A percentile compares a stretch with the other conserved stretches of the same genome.
Evolutionary conservation across 1,284 basidiomycete species (phyloP).

Genomic region (Microbotryum lychnidis-dioicae): DNA sequence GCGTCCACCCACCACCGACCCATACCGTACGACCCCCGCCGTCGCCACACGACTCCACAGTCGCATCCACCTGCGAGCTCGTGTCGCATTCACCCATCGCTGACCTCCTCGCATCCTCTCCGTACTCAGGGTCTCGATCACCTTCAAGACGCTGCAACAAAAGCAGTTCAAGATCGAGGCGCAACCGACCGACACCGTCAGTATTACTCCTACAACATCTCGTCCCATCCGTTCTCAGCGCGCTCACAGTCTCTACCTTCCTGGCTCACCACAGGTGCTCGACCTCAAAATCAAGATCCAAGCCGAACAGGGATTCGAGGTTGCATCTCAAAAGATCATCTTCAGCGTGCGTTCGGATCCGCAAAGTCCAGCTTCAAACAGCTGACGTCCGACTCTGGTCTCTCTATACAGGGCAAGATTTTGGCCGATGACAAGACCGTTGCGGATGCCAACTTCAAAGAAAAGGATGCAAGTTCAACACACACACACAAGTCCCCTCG

Average conservation of each 20-base stretch:
- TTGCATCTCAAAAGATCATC: conserved; percentile 82
- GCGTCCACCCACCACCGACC: too few species aligned
- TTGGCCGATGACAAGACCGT: conserved; percentile 81
- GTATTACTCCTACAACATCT: background rate
- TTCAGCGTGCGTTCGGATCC: conserved; percentile 50
- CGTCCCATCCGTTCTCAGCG: background rate
- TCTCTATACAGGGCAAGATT: conserved; percentile 69
- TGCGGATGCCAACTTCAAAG: conserved; percentile 83
- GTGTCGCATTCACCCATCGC: too few species aligned
- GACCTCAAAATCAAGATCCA: conserved; percentile 80
- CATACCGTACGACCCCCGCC: too few species aligned
- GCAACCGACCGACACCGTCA: conserved; percentile 60
- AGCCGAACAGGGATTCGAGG: conserved; percentile 63
- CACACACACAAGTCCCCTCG: background rate
- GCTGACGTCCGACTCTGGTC: background rate
- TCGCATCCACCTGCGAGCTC: too few species aligned
- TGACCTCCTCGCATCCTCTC: background rate
- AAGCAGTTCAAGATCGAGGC: conserved; percentile 68
- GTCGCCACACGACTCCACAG: too few species aligned
- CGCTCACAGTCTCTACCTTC: too few species aligned
- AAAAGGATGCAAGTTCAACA: conserved; percentile 60
- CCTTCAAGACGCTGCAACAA: conserved; percentile 86
- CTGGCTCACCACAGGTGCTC: conserved; percentile 46
- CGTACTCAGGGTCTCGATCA: conserved; percentile 46
- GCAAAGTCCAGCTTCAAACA: background rate